Conservation (phyloP, 73 alveolate species). For the Paramecium caudatum region DNA sequence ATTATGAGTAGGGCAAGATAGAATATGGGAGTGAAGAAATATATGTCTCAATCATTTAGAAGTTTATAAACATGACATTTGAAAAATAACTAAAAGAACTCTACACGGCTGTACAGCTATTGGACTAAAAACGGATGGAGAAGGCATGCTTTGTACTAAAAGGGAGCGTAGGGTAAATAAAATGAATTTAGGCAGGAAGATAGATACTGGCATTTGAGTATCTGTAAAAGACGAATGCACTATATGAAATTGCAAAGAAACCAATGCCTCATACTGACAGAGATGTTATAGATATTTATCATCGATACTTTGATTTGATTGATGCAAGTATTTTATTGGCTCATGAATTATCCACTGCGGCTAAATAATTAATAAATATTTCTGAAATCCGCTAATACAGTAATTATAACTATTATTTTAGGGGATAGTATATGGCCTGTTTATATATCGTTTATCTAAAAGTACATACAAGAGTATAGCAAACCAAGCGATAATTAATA, state of each 20-base stretch:
- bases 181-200: conserved; percentile 27
- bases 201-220: conserved; percentile 57
- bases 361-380: neutral
- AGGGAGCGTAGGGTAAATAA: conserved; percentile 62
- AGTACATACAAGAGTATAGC: conserved; percentile 30
- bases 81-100: conserved; percentile 45
- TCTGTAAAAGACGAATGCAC: conserved; percentile 50
- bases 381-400: conserved; percentile 15
- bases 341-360: neutral
- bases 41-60: conserved; percentile 34
- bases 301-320: conserved; percentile 63
- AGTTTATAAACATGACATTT: conserved; percentile 58
- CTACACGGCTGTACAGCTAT: conserved; percentile 1
- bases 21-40: conserved; percentile 66
- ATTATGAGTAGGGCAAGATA: conserved; percentile 19
- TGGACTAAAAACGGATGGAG: conserved; percentile 56
- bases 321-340: conserved; percentile 42
- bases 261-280: neutral
- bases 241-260: conserved; percentile 51
- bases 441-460: conserved; percentile 15
- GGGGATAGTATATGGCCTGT: conserved; percentile 45
- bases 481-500: conserved; percentile 31
- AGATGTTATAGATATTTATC: conserved; percentile 56
- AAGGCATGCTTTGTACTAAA: conserved; percentile 63
- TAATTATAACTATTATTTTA: neutral